A percentile compares a stretch with the other conserved stretches of the same genome.
Evolutionary conservation across 192 early-diverging fungal genomes (phyloP).

Genomic region (Coemansia sp.): DNA sequence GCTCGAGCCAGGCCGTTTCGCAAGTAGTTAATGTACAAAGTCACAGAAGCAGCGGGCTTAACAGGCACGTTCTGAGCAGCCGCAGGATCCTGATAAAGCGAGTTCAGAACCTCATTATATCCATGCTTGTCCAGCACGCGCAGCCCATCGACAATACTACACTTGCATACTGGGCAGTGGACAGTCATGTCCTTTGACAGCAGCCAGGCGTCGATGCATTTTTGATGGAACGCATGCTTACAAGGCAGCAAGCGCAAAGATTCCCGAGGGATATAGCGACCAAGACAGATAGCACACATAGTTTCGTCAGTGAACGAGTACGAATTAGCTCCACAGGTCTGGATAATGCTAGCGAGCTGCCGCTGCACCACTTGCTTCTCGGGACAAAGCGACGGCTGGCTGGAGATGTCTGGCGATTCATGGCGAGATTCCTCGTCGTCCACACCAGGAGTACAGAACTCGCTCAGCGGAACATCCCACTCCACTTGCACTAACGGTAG

Average conservation of each 20-base stretch:
- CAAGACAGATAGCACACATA: constrained; percentile 78
- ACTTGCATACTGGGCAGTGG: constrained; percentile 79
- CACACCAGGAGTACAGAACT: constrained; percentile 1
- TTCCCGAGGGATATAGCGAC: constrained; percentile 69
- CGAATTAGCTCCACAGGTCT: constrained; percentile 29
- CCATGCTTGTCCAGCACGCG: constrained; percentile 36
- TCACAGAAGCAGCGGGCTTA: background rate
- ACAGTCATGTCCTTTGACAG: constrained; percentile 67
- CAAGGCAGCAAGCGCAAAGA: constrained; percentile 71
- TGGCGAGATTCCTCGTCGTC: constrained; percentile 35
- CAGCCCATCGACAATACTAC: constrained; percentile 52
- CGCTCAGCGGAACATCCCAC: constrained; percentile 22
- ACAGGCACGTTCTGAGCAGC: background rate
- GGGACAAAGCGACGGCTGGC: constrained; percentile 2
- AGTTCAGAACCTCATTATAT: constrained; percentile 31
- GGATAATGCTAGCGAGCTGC: constrained; percentile 46
- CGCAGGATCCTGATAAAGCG: constrained; percentile 5
- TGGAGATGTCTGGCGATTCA: constrained; percentile 23
- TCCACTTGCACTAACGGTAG: constrained; percentile 44
- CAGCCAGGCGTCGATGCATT: constrained; percentile 82
- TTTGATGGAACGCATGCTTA: constrained; percentile 78
- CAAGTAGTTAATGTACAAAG: constrained; percentile 5
- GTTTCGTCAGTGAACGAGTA: constrained; percentile 63
- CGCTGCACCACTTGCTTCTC: constrained; percentile 26
- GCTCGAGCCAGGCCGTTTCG: background rate